phyloP scores from a whole-genome alignment of 2,329 filamentous ascomycete species.

The Pseudocercospora fuligena region DNA sequence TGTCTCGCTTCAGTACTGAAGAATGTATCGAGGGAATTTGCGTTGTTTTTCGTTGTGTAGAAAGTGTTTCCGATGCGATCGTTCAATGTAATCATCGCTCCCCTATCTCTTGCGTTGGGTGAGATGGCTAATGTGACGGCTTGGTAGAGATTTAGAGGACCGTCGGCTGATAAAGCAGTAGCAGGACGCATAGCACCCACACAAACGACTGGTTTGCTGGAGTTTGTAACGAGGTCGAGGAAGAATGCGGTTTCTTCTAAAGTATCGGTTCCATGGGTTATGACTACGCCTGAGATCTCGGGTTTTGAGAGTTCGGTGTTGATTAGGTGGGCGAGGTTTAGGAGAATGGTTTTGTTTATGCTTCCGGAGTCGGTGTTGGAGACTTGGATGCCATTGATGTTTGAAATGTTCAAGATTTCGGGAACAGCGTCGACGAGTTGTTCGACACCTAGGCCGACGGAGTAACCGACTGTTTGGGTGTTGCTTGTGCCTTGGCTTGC shows the following conservation, averaged over 20 bases:
- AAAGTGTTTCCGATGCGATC: conserved; percentile 64
- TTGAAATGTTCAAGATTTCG: conserved; percentile 59
- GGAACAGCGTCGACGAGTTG: conserved; percentile 61
- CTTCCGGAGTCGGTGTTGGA: conserved; percentile 43
- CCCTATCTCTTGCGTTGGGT: conserved; percentile 54
- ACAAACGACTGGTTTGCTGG: conserved; percentile 63
- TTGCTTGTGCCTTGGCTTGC: conserved; percentile 57
- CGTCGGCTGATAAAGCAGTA: conserved; percentile 66
- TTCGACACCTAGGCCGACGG: conserved; percentile 56
- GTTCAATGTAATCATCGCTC: conserved; percentile 65
- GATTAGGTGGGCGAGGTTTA: conserved; percentile 56
- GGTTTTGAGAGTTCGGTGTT: conserved; percentile 54
- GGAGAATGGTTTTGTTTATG: conserved; percentile 55
- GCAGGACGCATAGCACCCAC: conserved; percentile 68
- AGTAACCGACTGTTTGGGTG: conserved; percentile 61
- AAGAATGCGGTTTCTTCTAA: conserved; percentile 69
- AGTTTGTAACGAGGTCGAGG: conserved; percentile 62
- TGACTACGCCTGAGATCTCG: conserved; percentile 55
- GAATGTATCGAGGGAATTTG: conserved; percentile 68
- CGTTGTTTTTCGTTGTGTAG: conserved; percentile 66
- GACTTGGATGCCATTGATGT: conserved; percentile 56
- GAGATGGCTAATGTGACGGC: conserved; percentile 62
- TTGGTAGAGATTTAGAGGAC: conserved; percentile 65
- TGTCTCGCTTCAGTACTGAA: conserved; percentile 61
- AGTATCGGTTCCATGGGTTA: conserved; percentile 70